Percentiles rank a stretch among this genome's conserved stretches.
These are phyloP conservation scores for Colletotrichum sp. DNA, from an alignment of 2,329 filamentous ascomycete species.

Conservation along the genomic window DNA sequence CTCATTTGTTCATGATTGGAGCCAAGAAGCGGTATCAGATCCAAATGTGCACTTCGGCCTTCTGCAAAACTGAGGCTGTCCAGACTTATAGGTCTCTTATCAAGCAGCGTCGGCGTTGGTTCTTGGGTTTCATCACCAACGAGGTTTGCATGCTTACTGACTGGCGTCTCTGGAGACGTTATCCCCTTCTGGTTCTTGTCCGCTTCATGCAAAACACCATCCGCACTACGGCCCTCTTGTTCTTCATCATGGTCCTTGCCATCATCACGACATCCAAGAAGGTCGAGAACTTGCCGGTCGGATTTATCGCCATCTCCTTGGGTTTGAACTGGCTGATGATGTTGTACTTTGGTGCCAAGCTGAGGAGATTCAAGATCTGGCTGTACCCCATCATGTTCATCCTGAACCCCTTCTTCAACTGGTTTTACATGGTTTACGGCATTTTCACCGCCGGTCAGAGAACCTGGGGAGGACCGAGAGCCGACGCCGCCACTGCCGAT, in stretches of 20 bases:
- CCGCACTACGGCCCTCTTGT: slow-evolving; percentile 88
- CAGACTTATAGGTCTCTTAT: slow-evolving; percentile 85
- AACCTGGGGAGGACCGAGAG: slow-evolving; percentile 94
- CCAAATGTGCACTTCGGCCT: slow-evolving; percentile 95
- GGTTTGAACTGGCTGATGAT: slow-evolving; percentile 95
- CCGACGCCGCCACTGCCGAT: slow-evolving; percentile 85
- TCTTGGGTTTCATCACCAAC: slow-evolving; percentile 96
- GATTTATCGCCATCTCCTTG: slow-evolving; percentile 91
- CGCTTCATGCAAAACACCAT: slow-evolving; percentile 97
- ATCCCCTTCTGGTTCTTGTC: slow-evolving; percentile 84
- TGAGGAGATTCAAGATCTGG: slow-evolving; percentile 91
- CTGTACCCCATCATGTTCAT: slow-evolving; percentile 96
- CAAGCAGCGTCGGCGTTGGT: slow-evolving; percentile 96
- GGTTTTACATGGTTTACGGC: slow-evolving; percentile 97
- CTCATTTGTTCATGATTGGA: slow-evolving; percentile 98
- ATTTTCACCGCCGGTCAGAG: slow-evolving; percentile 94
- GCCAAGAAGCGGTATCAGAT: slow-evolving; percentile 94
- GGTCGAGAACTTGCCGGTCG: slow-evolving; percentile 81
- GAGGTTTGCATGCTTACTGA: slow-evolving; percentile 99
- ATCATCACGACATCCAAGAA: slow-evolving; percentile 84
- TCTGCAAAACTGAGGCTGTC: slow-evolving; percentile 98
- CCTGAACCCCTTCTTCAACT: slow-evolving; percentile 96
- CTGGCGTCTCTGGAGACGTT: slow-evolving; percentile 87
- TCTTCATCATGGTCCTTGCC: slow-evolving; percentile 92
- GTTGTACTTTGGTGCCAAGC: slow-evolving; percentile 90